Conservation (phyloP, 768 basidiomycete genomes). For the Pleurotus ostreatus region DNA sequence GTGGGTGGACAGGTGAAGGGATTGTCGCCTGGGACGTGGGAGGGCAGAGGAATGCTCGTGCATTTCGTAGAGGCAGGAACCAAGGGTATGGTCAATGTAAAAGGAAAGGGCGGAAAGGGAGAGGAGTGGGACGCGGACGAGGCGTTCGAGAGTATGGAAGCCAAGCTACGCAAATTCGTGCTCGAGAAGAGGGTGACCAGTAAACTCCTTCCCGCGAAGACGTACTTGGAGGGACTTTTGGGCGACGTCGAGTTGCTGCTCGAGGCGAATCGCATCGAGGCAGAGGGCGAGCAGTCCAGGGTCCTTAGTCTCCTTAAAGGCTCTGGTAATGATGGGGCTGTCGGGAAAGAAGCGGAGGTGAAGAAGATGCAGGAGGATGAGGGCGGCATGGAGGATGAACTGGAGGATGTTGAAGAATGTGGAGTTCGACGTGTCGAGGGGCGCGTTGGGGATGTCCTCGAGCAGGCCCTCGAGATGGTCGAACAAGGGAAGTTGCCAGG, state of each 20-base stretch:
- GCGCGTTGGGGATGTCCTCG: conserved; percentile 56
- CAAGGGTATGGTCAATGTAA: too few species aligned
- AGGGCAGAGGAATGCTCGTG: conserved; percentile 88
- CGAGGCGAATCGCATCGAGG: conserved; percentile 82
- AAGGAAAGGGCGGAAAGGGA: conserved; percentile 45
- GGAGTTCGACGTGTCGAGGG: conserved; percentile 50
- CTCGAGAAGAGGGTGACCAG: conserved; percentile 94
- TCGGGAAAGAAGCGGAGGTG: conserved; percentile 57
- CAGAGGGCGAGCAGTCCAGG: conserved; percentile 64
- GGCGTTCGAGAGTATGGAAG: conserved; percentile 86
- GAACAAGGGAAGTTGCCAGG: conserved; percentile 67
- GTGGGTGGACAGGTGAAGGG: conserved; percentile 93
- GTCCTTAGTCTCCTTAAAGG: too few species aligned
- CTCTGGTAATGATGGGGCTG: too few species aligned
- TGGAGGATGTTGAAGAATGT: conserved; percentile 78
- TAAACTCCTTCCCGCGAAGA: conserved; percentile 90
- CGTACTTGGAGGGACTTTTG: conserved; percentile 88
- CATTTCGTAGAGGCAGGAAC: conserved; percentile 93
- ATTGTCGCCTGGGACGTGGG: conserved; percentile 88
- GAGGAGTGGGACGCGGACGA: conserved; percentile 55
- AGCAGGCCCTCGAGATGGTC: conserved; percentile 70
- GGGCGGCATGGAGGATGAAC: conserved; percentile 71
- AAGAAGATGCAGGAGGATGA: conserved; percentile 80
- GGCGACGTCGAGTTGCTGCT: conserved; percentile 87
- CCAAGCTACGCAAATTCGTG: conserved; percentile 88